These are phyloP conservation scores for Botrytis byssoidea DNA, from an alignment of 2,329 filamentous ascomycete genomes.

Conservation along the genomic window DNA sequence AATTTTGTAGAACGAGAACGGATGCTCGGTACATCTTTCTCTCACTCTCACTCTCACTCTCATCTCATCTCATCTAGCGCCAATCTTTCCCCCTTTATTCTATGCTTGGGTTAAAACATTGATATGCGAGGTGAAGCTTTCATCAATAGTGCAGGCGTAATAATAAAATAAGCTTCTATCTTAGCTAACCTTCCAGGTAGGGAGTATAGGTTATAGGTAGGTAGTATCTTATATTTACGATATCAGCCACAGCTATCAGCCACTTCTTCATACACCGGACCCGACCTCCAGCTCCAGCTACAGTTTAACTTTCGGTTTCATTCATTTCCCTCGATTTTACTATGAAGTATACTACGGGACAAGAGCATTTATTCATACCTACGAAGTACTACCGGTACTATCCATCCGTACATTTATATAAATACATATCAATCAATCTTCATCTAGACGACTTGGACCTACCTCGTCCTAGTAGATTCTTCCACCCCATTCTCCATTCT, in stretches of 20 bases:
- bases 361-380: neutral
- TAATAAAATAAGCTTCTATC: neutral
- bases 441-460: neutral
- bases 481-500: neutral
- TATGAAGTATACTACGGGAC: neutral
- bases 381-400: no score
- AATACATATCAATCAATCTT: neutral
- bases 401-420: no score
- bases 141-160: neutral
- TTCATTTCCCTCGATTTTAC: neutral
- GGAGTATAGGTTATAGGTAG: no score
- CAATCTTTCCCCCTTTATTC: neutral
- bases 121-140: neutral
- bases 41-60: neutral
- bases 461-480: no score
- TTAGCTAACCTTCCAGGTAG: no score
- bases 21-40: neutral
- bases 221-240: no score
- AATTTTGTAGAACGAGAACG: neutral
- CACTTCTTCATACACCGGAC: neutral
- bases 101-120: neutral
- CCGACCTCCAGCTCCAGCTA: no score
- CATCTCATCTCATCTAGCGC: neutral
- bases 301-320: neutral
- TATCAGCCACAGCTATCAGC: neutral